These are phyloP conservation scores for Chlorella sp. DNA, from an alignment of 139 green algal species.

Conservation along the genomic window DNA sequence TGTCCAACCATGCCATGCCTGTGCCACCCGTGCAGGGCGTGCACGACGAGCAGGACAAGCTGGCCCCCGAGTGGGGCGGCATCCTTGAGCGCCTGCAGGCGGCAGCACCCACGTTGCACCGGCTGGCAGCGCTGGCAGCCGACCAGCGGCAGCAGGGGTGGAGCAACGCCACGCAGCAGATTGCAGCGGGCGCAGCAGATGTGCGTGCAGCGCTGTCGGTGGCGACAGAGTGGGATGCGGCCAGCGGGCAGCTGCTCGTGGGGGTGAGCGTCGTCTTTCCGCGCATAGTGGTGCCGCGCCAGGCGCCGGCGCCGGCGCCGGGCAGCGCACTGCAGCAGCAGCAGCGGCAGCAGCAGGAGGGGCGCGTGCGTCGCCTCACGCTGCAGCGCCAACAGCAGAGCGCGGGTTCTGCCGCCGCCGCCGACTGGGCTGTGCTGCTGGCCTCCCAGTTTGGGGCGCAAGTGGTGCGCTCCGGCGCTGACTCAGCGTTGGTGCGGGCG, in stretches of 20 bases:
- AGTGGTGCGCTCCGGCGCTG: not conserved
- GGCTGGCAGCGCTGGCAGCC: not conserved
- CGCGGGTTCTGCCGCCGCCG: constrained; percentile 33
- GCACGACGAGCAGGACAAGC: constrained; percentile 27
- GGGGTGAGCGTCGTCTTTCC: constrained; percentile 33
- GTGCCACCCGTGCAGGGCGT: not conserved
- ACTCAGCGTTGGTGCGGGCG: constrained; percentile 7
- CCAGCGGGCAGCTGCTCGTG: constrained; percentile 1
- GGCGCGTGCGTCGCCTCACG: not conserved
- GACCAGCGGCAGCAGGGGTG: not conserved
- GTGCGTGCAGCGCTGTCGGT: not conserved
- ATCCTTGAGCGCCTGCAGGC: constrained; percentile 16
- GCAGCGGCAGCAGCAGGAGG: not conserved
- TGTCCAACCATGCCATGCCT: not conserved
- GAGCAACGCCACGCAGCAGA: not conserved
- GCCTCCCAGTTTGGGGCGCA: not conserved
- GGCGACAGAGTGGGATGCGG: not conserved
- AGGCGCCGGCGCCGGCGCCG: no score
- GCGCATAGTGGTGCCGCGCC: not conserved
- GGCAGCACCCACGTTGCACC: not conserved
- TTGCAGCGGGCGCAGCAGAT: not conserved
- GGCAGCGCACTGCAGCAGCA: not conserved
- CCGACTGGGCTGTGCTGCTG: constrained; percentile 39
- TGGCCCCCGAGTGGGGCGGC: constrained; percentile 43
- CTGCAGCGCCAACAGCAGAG: constrained; percentile 7